A percentile compares a stretch with the other conserved stretches of the same genome.
Evolutionary conservation across 192 early-diverging fungal species (phyloP).

Genomic region (Coemansia sp.): DNA sequence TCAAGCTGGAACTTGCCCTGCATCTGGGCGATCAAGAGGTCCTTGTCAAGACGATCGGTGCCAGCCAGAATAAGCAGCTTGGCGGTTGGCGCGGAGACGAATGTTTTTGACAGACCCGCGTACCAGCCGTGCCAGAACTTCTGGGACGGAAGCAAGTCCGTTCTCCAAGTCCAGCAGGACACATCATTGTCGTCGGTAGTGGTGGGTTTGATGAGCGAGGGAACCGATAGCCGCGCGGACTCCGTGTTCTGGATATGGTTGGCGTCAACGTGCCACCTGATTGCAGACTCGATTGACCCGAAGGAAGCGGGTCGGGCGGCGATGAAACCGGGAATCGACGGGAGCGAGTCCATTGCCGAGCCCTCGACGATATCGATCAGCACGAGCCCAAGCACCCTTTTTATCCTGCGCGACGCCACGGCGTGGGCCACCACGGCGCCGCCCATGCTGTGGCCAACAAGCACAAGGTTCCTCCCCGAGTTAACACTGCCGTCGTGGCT

Average conservation of each 20-base stretch:
- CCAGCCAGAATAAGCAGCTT: slow-evolving; percentile 71
- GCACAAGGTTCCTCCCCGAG: slow-evolving; percentile 54
- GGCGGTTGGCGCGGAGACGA: slow-evolving; percentile 61
- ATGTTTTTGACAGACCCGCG: slow-evolving; percentile 67
- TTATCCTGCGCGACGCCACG: slow-evolving; percentile 54
- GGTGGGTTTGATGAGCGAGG: slow-evolving; percentile 57
- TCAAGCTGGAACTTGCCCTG: slow-evolving; percentile 80
- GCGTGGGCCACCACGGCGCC: slow-evolving; percentile 72
- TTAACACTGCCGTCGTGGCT: slow-evolving; percentile 12
- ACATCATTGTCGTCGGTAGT: slow-evolving; percentile 17
- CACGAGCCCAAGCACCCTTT: slow-evolving; percentile 61
- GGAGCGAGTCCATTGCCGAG: slow-evolving; percentile 54
- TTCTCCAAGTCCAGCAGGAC: slow-evolving; percentile 58
- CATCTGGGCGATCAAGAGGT: slow-evolving; percentile 78
- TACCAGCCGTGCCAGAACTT: slow-evolving; percentile 69
- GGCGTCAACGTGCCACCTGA: slow-evolving; percentile 59
- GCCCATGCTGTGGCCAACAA: slow-evolving; percentile 87
- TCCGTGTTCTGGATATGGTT: slow-evolving; percentile 63
- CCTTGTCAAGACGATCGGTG: slow-evolving; percentile 74
- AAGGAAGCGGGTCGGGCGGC: slow-evolving; percentile 38
- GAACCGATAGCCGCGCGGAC: slow-evolving; percentile 72
- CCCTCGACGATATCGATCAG: slow-evolving; percentile 84
- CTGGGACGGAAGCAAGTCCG: slow-evolving; percentile 62
- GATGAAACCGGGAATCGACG: slow-evolving; percentile 43
- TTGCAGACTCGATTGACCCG: slow-evolving; percentile 25